phyloP scores from a whole-genome alignment of 2,329 filamentous ascomycete genomes.

The Cyclaneusma minus region DNA sequence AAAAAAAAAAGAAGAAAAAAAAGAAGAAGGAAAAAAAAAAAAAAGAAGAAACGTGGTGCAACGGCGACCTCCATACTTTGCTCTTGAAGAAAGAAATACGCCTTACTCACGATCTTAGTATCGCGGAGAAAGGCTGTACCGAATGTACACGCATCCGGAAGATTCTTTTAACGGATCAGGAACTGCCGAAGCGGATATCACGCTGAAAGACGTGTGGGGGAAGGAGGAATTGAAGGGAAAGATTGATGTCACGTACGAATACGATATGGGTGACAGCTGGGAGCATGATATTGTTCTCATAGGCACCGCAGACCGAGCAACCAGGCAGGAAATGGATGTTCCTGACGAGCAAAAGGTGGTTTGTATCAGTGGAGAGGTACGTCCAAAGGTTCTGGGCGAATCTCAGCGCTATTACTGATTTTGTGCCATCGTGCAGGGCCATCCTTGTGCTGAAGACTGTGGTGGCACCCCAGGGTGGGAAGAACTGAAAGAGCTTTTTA shows the following conservation, averaged over 20 bases:
- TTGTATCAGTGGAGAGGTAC: constrained; percentile 1
- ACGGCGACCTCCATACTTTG: no score
- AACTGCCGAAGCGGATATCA: neutral
- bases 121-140: no score
- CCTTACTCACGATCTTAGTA: no score
- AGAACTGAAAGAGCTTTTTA: neutral
- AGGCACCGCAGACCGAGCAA: constrained; percentile 1
- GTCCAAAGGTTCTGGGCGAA: no score
- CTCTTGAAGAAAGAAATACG: no score
- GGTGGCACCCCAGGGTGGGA: no score
- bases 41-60: no score
- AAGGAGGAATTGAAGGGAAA: constrained; percentile 1
- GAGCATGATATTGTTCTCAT: constrained; percentile 1
- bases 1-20: no score
- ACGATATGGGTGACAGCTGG: constrained; percentile 1
- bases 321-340: neutral
- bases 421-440: no score
- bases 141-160: neutral
- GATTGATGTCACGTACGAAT: neutral
- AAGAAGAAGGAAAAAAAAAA: no score
- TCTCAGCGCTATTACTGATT: no score
- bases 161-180: neutral
- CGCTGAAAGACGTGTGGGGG: neutral
- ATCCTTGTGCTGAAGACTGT: no score
- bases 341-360: neutral